Percentiles rank a stretch among this genome's conserved stretches.
Evolutionary conservation across 139 green algal genomes (phyloP).

Genomic region (Chlorella vulgaris): DNA sequence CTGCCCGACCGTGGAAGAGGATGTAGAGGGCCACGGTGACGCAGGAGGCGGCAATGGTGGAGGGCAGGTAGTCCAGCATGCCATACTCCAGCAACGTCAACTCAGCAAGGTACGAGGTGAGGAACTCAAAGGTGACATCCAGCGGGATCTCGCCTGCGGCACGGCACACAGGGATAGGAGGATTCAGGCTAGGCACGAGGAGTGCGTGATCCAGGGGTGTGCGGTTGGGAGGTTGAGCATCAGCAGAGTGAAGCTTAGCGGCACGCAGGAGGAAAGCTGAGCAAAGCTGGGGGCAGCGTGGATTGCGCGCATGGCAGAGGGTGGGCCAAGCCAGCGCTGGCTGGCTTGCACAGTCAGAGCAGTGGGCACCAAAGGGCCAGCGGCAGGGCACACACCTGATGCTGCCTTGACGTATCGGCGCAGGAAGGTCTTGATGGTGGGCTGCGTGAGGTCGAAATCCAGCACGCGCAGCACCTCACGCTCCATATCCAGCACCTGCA

Average conservation of each 20-base stretch:
- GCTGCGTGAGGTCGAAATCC: slow-evolving; percentile 88
- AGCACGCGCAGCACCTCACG: slow-evolving; percentile 80
- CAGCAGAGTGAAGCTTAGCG: too few species aligned
- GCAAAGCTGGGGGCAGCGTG: too few species aligned
- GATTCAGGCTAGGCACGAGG: too few species aligned
- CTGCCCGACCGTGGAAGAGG: slow-evolving; percentile 9
- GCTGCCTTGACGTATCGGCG: slow-evolving; percentile 74
- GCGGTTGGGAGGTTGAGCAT: too few species aligned
- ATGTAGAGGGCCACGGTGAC: slow-evolving; percentile 81
- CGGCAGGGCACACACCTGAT: not conserved
- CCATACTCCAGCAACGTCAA: slow-evolving; percentile 87
- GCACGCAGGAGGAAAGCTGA: too few species aligned
- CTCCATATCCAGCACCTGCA: slow-evolving; percentile 83
- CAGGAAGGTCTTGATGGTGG: slow-evolving; percentile 94
- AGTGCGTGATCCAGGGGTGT: too few species aligned
- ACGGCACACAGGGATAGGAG: too few species aligned
- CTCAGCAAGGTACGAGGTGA: slow-evolving; percentile 91
- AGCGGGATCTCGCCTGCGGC: slow-evolving; percentile 38
- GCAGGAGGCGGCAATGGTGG: slow-evolving; percentile 74
- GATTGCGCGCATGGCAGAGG: too few species aligned
- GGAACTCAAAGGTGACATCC: slow-evolving; percentile 58
- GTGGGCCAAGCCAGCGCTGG: not conserved
- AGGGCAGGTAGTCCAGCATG: slow-evolving; percentile 81
- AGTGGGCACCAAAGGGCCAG: too few species aligned
- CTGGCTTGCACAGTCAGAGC: not conserved